These are phyloP conservation scores for Ambrosiella beaveri DNA, from an alignment of 2,329 filamentous ascomycete species.

Conservation along the genomic window DNA sequence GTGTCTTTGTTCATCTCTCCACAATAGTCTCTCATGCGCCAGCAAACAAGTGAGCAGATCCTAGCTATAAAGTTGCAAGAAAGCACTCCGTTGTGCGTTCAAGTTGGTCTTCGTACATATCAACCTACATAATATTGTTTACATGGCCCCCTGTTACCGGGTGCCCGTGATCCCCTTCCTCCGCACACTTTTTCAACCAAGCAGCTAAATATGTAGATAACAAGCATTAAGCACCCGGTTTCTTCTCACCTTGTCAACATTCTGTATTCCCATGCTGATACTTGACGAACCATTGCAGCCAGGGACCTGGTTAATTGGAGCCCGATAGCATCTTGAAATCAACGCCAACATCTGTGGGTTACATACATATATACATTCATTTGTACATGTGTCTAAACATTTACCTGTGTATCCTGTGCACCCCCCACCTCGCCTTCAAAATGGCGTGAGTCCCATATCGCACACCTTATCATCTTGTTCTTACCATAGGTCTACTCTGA, in stretches of 20 bases:
- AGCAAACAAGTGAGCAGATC: background rate
- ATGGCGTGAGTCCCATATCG: too few relatives aligned
- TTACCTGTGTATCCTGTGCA: too few relatives aligned
- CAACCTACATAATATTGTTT: conserved; percentile 4
- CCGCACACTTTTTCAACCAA: background rate
- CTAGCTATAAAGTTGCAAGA: background rate
- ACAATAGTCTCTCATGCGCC: background rate
- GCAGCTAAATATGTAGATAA: too few relatives aligned
- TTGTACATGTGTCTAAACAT: too few relatives aligned
- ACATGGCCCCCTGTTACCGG: background rate
- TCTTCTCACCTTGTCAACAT: background rate
- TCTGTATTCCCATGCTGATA: background rate
- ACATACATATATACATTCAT: too few relatives aligned
- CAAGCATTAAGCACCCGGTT: background rate
- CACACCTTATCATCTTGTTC: background rate
- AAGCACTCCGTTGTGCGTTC: conserved; percentile 2
- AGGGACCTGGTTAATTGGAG: background rate
- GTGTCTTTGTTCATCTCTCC: background rate
- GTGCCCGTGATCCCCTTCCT: background rate
- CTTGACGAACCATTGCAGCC: background rate
- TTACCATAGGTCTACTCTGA: background rate
- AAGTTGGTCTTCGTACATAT: background rate
- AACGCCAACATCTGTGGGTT: background rate
- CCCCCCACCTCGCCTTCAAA: too few relatives aligned
- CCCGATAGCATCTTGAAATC: background rate